Evolutionary conservation across 1,284 basidiomycete species (phyloP).

Genomic region (Leccinum insolens): DNA sequence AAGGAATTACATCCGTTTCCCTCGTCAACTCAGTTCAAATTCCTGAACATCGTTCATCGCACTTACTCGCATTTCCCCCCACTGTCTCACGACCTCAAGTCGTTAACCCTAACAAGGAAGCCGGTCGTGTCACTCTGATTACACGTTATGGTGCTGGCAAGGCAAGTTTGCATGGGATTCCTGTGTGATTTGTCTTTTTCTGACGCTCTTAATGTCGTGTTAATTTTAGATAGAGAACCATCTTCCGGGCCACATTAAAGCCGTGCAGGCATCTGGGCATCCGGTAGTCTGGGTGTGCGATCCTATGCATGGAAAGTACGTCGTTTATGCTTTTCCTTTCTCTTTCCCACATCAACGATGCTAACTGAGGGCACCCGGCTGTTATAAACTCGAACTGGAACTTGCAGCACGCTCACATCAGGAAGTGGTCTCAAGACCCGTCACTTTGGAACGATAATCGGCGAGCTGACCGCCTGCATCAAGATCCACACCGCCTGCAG

Average conservation of each 20-base stretch:
- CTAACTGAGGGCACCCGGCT: background rate
- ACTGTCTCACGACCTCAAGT: slow-evolving; percentile 46
- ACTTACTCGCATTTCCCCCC: background rate
- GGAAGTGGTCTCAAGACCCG: slow-evolving; percentile 84
- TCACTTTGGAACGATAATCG: slow-evolving; percentile 89
- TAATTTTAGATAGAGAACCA: slow-evolving; percentile 66
- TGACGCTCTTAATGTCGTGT: background rate
- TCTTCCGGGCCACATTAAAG: slow-evolving; percentile 83
- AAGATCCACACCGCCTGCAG: slow-evolving; percentile 74
- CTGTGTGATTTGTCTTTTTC: background rate
- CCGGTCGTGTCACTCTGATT: slow-evolving; percentile 88
- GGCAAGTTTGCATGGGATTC: slow-evolving; percentile 40
- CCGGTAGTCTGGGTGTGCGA: slow-evolving; percentile 95
- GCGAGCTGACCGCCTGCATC: slow-evolving; percentile 83
- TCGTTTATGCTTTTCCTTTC: slow-evolving; percentile 14
- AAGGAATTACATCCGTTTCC: slow-evolving; percentile 32
- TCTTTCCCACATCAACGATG: background rate
- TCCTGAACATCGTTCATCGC: background rate
- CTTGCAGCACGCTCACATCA: slow-evolving; percentile 76
- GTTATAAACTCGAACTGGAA: background rate
- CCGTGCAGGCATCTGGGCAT: slow-evolving; percentile 81
- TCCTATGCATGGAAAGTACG: slow-evolving; percentile 96
- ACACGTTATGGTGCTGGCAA: slow-evolving; percentile 92
- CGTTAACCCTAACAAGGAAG: slow-evolving; percentile 84
- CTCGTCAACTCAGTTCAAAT: background rate